Conservation (phyloP, 306 rosid genomes). For the Acmispon strigosus region DNA sequence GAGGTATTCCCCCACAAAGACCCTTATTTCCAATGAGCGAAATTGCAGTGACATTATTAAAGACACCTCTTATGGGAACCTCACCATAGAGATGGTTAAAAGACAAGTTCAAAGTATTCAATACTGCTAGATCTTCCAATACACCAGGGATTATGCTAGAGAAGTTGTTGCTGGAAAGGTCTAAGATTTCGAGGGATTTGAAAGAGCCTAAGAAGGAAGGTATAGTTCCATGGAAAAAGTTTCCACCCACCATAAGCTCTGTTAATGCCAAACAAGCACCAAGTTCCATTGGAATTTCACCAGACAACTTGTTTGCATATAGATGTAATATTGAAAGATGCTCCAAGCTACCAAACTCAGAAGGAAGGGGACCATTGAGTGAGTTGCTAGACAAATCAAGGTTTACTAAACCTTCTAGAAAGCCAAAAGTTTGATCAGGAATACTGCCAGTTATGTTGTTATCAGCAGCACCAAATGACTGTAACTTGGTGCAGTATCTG, state of each 20-base stretch:
- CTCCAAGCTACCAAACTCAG: constrained; percentile 15
- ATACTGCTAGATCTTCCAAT: background rate
- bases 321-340: constrained; percentile 5
- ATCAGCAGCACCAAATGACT: background rate
- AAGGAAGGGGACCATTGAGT: constrained; percentile 17
- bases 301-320: background rate
- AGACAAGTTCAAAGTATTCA: constrained; percentile 24
- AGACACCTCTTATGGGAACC: constrained; percentile 28
- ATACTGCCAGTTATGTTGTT: constrained; percentile 17
- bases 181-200: background rate
- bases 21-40: constrained; percentile 12
- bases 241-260: background rate
- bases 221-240: constrained; percentile 19
- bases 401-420: background rate
- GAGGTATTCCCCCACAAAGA: constrained; percentile 36
- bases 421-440: background rate
- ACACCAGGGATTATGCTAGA: constrained; percentile 6
- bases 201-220: background rate
- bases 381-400: constrained; percentile 2
- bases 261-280: background rate
- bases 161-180: constrained; percentile 29
- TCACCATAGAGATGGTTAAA: constrained; percentile 32
- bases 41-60: constrained; percentile 5
- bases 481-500: background rate
- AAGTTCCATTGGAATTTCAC: constrained; percentile 18